Base-by-base conservation (phyloP, 1,284 basidiomycete species). In the Lignosus rhinocerotis region DNA sequence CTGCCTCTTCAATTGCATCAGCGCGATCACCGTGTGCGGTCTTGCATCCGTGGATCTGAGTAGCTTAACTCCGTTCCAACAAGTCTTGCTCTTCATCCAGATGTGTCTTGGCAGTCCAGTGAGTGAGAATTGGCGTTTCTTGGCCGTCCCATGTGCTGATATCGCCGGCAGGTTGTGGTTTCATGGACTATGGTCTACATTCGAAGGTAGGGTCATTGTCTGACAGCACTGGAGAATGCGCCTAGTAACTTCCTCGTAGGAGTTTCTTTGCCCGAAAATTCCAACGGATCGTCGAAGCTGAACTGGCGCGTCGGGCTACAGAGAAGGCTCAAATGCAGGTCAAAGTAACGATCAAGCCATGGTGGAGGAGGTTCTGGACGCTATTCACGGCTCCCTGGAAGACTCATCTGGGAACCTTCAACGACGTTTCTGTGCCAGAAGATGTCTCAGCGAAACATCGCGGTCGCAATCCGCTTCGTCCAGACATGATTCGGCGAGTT, bases 401-500 rank as follows among this genome's bases (percentile, higher is more conserved):
- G 17, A 56, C 60, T 19, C 56, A 45, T 17, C 21, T 58, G 31
- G 52, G 56, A 10, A 60, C 63, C 11, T 55, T 60, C 32, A 53
- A 51, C 31, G 59, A 64, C n/a, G 52, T 50, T 14, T 57, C 55
- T n/a, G 39, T 58, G 39, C 60, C 55, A 33, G 59, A 60, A 30
- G 42, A 61, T 50, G 53, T 52, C 14, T 47, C 60, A 1, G 47
- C 47, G 16, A 52, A 57, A 16, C 57, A 63, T 17, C 67, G 63
- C 12, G 55, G 62, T 9, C 56, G 63, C 19, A 45, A 62, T 31
- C 68, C 66, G 34, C 64, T 95, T n/a, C 77, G 83, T 42, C 79
- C 88, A 34, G 87, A 92, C 61, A 96, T 96, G 94, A 95, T 96
- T 66, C 85, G 87, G 42, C 79, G 93, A 39, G 84, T 93, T 74